These are phyloP conservation scores for Silene vulgaris DNA, from an alignment of 179 eudicot species.

Conservation along the genomic window DNA sequence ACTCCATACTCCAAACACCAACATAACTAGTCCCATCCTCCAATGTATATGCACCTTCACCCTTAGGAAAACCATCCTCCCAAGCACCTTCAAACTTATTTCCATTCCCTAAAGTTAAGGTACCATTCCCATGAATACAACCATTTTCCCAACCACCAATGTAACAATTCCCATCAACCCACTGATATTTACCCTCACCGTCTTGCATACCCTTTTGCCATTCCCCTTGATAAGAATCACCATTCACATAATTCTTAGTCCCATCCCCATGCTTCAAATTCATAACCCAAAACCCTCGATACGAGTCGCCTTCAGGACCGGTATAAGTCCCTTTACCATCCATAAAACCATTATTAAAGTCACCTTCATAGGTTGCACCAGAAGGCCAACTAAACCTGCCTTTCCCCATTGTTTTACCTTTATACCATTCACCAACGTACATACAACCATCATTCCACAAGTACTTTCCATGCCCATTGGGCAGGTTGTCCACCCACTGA, in stretches of 20 bases:
- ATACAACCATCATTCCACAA: slow-evolving; percentile 91
- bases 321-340: slow-evolving; percentile 75
- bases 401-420: slow-evolving; percentile 60
- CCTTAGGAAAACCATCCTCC: slow-evolving; percentile 70
- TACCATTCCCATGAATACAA: slow-evolving; percentile 56
- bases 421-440: slow-evolving; percentile 79
- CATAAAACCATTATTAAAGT: slow-evolving; percentile 70
- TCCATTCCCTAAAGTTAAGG: slow-evolving; percentile 62
- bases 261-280: slow-evolving; percentile 75
- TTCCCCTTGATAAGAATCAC: slow-evolving; percentile 74
- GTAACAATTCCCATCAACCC: slow-evolving; percentile 64
- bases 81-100: slow-evolving; percentile 73
- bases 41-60: slow-evolving; percentile 66
- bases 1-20: slow-evolving; percentile 73
- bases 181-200: slow-evolving; percentile 72
- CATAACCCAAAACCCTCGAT: slow-evolving; percentile 64
- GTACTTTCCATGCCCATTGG: slow-evolving; percentile 72
- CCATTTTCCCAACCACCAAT: slow-evolving; percentile 70
- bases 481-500: slow-evolving; percentile 50
- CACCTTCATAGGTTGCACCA: slow-evolving; percentile 91
- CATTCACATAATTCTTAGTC: slow-evolving; percentile 44
- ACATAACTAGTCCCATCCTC: slow-evolving; percentile 69
- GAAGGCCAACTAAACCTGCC: slow-evolving; percentile 86
- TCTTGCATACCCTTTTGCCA: slow-evolving; percentile 64
- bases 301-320: slow-evolving; percentile 52